Conservation (phyloP, 257 asterid genomes). For the Fraxinus americana region DNA sequence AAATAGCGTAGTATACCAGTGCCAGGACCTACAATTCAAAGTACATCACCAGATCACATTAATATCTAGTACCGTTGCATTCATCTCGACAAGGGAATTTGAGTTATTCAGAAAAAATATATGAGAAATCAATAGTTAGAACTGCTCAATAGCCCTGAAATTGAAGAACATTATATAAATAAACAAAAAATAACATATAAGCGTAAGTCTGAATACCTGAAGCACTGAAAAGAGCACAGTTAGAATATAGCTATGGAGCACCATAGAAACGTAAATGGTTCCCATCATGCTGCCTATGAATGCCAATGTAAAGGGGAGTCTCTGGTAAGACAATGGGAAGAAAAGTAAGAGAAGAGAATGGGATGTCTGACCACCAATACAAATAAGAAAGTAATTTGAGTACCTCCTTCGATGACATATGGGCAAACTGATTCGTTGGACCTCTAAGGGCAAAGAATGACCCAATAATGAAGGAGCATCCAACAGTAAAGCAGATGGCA, state of each 20-base stretch:
- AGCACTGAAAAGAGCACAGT: constrained; percentile 79
- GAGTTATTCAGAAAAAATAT: constrained; percentile 2
- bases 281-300: constrained; percentile 63
- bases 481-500: constrained; percentile 83
- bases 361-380: not conserved
- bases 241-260: constrained; percentile 90
- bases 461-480: constrained; percentile 81
- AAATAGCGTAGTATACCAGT: constrained; percentile 77
- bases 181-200: constrained; percentile 3
- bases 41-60: constrained; percentile 19
- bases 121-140: not conserved
- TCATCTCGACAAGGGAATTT: not conserved
- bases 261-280: constrained; percentile 92
- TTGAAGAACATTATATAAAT: not conserved
- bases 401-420: constrained; percentile 93
- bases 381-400: constrained; percentile 8
- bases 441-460: constrained; percentile 94
- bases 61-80: not conserved
- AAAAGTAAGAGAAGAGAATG: constrained; percentile 22
- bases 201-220: constrained; percentile 58
- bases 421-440: constrained; percentile 74
- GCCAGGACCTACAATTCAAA: constrained; percentile 67
- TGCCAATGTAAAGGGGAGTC: no score
- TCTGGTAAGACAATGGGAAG: no score
- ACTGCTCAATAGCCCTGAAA: not conserved